These are phyloP conservation scores for Phytopythium ostracodes DNA, from an alignment of 352 stramenopile species.

Conservation along the genomic window DNA sequence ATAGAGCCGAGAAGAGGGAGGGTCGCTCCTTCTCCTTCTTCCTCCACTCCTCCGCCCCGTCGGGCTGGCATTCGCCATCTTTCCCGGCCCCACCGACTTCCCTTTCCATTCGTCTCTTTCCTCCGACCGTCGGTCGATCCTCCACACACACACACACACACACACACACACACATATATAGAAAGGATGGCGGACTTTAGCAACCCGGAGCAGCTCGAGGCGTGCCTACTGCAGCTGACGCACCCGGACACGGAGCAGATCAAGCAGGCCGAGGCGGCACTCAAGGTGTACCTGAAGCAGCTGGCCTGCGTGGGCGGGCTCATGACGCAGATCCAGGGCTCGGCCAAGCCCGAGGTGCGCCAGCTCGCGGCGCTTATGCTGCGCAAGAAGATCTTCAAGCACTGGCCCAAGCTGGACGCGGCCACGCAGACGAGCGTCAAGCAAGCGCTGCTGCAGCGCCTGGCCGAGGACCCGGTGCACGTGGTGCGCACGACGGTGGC, in stretches of 20 bases:
- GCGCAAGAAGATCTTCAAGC: conserved; percentile 92
- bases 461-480: conserved; percentile 83
- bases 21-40: not conserved
- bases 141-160: conserved; percentile 1
- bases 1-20: not conserved
- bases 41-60: not conserved
- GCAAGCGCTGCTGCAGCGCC: conserved; percentile 79
- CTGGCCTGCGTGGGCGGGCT: conserved; percentile 79
- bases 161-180: conserved; percentile 1
- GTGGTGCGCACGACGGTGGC: conserved; percentile 87
- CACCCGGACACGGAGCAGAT: conserved; percentile 94
- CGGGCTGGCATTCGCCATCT: conserved; percentile 17
- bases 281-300: conserved; percentile 94
- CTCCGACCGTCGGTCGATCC: not conserved
- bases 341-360: conserved; percentile 74
- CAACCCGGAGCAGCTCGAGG: conserved; percentile 75
- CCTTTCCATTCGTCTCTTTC: not conserved
- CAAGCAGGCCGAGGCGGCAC: conserved; percentile 89
- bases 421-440: conserved; percentile 80
- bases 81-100: conserved; percentile 8
- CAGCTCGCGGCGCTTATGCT: conserved; percentile 92
- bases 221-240: conserved; percentile 88
- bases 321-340: conserved; percentile 88
- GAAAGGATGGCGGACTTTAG: conserved; percentile 70
- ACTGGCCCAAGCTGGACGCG: conserved; percentile 90